phyloP scores from a whole-genome alignment of 2,329 filamentous ascomycete species.

The Cytospora piceae region DNA sequence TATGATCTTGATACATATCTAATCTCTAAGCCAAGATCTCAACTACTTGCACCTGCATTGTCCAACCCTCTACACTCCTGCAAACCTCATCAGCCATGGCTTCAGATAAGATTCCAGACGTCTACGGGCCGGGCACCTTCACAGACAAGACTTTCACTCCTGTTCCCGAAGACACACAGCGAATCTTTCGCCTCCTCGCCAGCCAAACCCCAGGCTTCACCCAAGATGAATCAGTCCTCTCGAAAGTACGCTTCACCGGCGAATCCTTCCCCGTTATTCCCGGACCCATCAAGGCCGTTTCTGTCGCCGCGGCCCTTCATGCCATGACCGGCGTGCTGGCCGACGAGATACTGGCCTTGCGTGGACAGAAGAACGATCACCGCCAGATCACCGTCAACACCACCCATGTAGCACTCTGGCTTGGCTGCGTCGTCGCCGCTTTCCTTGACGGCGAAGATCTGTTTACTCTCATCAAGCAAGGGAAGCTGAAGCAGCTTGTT shows the following conservation, averaged over 20 bases:
- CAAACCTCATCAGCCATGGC: conserved; percentile 28
- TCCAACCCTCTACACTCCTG: no score
- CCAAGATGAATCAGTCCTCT: conserved; percentile 35
- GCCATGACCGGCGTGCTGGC: conserved; percentile 43
- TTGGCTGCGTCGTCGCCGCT: conserved; percentile 44
- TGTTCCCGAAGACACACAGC: conserved; percentile 38
- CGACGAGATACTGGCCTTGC: conserved; percentile 41
- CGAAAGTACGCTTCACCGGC: conserved; percentile 40
- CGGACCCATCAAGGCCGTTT: conserved; percentile 42
- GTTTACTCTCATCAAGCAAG: conserved; percentile 36
- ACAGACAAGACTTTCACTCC: conserved; percentile 37
- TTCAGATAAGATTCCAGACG: conserved; percentile 32
- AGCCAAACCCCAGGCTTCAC: conserved; percentile 41
- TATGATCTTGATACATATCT: not conserved
- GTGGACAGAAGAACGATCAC: conserved; percentile 35
- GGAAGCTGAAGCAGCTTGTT: conserved; percentile 38
- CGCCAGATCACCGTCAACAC: conserved; percentile 48
- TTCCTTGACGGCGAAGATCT: conserved; percentile 44
- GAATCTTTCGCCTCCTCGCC: conserved; percentile 40
- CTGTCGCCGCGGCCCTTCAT: conserved; percentile 40
- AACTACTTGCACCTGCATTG: not conserved
- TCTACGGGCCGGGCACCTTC: conserved; percentile 41
- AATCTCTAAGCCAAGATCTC: not conserved
- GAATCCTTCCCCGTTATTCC: conserved; percentile 40
- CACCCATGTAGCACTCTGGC: conserved; percentile 50